Evolutionary conservation across 495 filamentous ascomycete genomes (phyloP), one percentile per base, ranked within the genome.

Genomic region (Alectoria sarmentosa): DNA sequence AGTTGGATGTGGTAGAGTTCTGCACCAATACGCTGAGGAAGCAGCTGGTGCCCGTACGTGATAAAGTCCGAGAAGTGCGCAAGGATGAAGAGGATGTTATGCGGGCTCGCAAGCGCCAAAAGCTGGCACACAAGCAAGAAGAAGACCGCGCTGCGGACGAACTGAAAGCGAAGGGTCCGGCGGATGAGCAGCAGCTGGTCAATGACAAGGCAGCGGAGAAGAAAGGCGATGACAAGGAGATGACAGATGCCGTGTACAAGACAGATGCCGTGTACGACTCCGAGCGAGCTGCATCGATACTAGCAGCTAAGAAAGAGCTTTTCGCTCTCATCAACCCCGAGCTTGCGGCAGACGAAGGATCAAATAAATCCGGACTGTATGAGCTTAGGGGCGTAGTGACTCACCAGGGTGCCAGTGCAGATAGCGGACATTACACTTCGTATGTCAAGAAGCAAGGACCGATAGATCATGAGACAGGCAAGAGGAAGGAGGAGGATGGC

Each of bases 371-470:
- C 19, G 94, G 95, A 28, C 80, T 98, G 36, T 98, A 98, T 72
- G 94, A 98, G 73, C 83, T 98, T 36, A 83, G 95, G 52, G 95
- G 90, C 49, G 88, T 98, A 15, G 89, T 98, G 66, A 97, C 94
- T n/a, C 94, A 98, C 76, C 93, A 98, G 76, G 94, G 94, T 68
- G 88, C 90, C 49, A 95, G 92, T 71, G 94, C 94, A 39, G 95
- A 98, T 74, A 97, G 93, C 67, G 94, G 94, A 11, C 94, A 98
- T 76, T 98, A 98, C 77, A 98, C 95, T 3, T 86, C 91, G 3
- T 98, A 96, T 73, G 90, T 98, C 62, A 98, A 98, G 80, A 96
- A 98, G 79, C 82, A 88, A 57, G 86, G 83, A 21, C 73, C 76
- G 8, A 76, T 86, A 62, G 88, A 91, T 65, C 75, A 84, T 11